Percentiles rank a stretch among this genome's conserved stretches.
Conservation (phyloP, 495 filamentous ascomycete species). For the Penicillium egyptiacum region DNA sequence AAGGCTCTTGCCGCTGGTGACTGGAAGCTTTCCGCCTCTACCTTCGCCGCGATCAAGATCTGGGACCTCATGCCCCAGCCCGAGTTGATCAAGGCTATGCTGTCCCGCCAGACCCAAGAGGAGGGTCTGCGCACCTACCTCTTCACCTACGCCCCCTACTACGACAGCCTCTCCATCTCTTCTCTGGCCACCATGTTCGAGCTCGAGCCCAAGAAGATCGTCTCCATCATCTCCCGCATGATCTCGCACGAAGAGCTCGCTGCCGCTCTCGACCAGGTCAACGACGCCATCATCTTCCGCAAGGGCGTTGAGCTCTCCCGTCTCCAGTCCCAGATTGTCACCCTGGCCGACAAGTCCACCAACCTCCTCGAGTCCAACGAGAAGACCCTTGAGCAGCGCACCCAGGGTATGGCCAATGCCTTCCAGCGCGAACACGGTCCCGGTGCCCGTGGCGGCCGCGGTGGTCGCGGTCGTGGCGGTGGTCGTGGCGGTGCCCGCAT, state of each 20-base stretch:
- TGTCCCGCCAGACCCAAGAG: slow-evolving; percentile 95
- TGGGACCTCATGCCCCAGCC: slow-evolving; percentile 93
- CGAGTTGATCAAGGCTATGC: slow-evolving; percentile 91
- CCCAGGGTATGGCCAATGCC: slow-evolving; percentile 90
- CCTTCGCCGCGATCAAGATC: slow-evolving; percentile 97
- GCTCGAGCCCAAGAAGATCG: slow-evolving; percentile 79
- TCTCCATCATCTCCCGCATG: slow-evolving; percentile 97
- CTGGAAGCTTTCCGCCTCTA: slow-evolving; percentile 93
- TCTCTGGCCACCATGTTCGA: slow-evolving; percentile 95
- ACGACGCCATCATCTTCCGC: slow-evolving; percentile 95
- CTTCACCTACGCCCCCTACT: slow-evolving; percentile 99
- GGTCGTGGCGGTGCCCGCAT: slow-evolving; percentile 64
- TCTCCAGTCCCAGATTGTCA: slow-evolving; percentile 91
- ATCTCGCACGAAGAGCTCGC: slow-evolving; percentile 98
- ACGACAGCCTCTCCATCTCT: slow-evolving; percentile 87
- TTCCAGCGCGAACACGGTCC: slow-evolving; percentile 85
- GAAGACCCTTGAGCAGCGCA: slow-evolving; percentile 92
- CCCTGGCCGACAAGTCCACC: slow-evolving; percentile 92
- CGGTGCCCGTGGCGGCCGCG: slow-evolving; percentile 69
- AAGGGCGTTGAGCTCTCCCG: slow-evolving; percentile 98
- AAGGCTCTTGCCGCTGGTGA: slow-evolving; percentile 95
- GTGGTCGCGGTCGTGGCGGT: slow-evolving; percentile 61
- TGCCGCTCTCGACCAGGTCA: slow-evolving; percentile 96
- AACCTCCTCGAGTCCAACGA: slow-evolving; percentile 96
- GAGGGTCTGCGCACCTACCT: slow-evolving; percentile 97